Conservation (phyloP, 805 yeast species). For the Candida dajiaensis region DNA sequence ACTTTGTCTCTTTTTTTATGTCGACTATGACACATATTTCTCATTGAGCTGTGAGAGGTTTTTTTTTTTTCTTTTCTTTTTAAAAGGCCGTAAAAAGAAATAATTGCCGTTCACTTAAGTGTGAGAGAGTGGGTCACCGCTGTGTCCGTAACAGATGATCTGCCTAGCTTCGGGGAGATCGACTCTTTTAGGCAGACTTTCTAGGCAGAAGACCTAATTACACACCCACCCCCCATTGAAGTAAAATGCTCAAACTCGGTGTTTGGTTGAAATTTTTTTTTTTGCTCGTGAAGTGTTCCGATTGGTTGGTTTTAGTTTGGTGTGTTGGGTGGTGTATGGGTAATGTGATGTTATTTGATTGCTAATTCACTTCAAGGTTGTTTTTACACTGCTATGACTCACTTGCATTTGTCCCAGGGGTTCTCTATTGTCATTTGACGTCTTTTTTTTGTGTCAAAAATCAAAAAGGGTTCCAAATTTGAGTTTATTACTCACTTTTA, state of each 20-base stretch:
- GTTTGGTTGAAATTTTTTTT: not conserved
- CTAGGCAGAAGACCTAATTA: no score
- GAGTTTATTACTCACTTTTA: not conserved
- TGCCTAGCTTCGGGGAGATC: no score
- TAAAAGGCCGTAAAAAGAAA: not conserved
- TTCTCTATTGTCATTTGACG: not conserved
- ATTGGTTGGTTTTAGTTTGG: slow-evolving; percentile 6
- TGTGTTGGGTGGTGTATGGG: not conserved
- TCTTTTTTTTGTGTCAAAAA: not conserved
- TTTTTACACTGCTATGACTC: no score
- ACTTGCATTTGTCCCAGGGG: no score
- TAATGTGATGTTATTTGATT: not conserved
- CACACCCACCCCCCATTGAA: no score
- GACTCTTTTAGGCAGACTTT: no score
- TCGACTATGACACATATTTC: not conserved
- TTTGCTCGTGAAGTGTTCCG: slow-evolving; percentile 6
- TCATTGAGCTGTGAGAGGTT: no score
- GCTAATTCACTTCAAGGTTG: no score
- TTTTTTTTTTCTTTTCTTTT: no score
- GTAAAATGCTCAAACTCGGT: not conserved
- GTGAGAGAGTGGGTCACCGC: not conserved
- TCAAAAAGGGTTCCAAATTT: not conserved
- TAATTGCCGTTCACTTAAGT: not conserved
- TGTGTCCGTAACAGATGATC: slow-evolving; percentile 1
- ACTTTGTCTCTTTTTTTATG: not conserved